Evolutionary conservation across 2,329 filamentous ascomycete species (phyloP).

Genomic region (Ascochyta koolunga): DNA sequence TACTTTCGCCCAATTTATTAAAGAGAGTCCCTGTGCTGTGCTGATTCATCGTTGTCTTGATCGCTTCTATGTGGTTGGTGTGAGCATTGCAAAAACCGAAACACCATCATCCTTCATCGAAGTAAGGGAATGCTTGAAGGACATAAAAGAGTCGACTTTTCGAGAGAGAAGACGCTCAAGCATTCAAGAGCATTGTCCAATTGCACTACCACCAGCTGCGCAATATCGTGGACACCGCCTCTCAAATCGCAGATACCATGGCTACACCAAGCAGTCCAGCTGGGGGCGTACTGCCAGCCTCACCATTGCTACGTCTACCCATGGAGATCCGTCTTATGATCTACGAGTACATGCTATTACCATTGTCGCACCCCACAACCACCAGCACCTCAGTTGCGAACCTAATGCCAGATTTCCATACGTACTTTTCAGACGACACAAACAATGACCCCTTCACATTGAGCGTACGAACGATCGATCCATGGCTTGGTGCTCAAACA

Average conservation of each 20-base stretch:
- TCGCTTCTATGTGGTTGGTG: constrained; percentile 7
- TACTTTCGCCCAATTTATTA: constrained; percentile 11
- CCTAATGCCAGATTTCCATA: constrained; percentile 49
- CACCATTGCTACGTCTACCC: constrained; percentile 52
- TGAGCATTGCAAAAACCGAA: constrained; percentile 3
- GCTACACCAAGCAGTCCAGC: constrained; percentile 1
- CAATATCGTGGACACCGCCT: background rate
- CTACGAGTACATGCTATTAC: constrained; percentile 52
- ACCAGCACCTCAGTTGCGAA: constrained; percentile 41
- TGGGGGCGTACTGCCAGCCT: constrained; percentile 19
- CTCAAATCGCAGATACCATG: constrained; percentile 5
- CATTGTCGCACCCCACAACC: constrained; percentile 43
- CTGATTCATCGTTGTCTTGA: constrained; percentile 9
- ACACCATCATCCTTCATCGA: constrained; percentile 6
- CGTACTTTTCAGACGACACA: constrained; percentile 47
- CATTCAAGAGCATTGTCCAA: background rate
- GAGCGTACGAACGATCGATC: constrained; percentile 53
- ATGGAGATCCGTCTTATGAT: constrained; percentile 56
- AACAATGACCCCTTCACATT: constrained; percentile 45
- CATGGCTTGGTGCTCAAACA: constrained; percentile 37
- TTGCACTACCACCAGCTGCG: background rate
- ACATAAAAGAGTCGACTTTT: background rate
- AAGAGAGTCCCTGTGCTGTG: constrained; percentile 1
- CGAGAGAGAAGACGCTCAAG: background rate
- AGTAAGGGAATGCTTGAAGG: constrained; percentile 9